phyloP scores from a whole-genome alignment of 140 eudicot species.

The Ambrosia hybrid region DNA sequence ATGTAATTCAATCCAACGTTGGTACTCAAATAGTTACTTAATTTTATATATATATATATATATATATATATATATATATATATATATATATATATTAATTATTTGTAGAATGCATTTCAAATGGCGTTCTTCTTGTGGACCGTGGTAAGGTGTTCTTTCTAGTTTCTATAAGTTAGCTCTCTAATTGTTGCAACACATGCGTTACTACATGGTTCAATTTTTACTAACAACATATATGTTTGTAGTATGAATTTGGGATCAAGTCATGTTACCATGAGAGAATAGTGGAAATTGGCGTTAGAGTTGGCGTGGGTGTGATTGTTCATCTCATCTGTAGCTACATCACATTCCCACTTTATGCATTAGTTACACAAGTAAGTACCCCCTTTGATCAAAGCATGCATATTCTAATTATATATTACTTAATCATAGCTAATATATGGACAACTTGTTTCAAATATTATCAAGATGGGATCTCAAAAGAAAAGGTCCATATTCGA shows the following conservation, averaged over 20 bases:
- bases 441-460: too few relatives aligned
- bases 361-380: conserved; percentile 85
- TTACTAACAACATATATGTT: background rate
- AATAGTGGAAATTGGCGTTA: conserved; percentile 34
- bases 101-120: conserved; percentile 73
- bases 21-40: background rate
- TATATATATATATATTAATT: too few relatives aligned
- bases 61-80: too few relatives aligned
- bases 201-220: background rate
- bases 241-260: conserved; percentile 73
- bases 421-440: too few relatives aligned
- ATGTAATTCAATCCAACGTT: background rate
- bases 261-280: conserved; percentile 66
- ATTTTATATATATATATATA: too few relatives aligned
- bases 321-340: conserved; percentile 76
- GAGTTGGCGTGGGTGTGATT: conserved; percentile 62
- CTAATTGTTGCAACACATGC: too few relatives aligned
- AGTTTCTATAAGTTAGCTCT: too few relatives aligned
- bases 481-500: conserved; percentile 74
- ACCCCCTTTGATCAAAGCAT: too few relatives aligned
- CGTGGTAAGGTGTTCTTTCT: conserved; percentile 44
- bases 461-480: conserved; percentile 72
- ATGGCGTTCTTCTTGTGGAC: conserved; percentile 86
- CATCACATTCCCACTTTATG: conserved; percentile 81
- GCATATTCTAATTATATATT: too few relatives aligned